Evolutionary conservation across 2,329 filamentous ascomycete genomes (phyloP).

Genomic region (Sordariomycetes sp.): DNA sequence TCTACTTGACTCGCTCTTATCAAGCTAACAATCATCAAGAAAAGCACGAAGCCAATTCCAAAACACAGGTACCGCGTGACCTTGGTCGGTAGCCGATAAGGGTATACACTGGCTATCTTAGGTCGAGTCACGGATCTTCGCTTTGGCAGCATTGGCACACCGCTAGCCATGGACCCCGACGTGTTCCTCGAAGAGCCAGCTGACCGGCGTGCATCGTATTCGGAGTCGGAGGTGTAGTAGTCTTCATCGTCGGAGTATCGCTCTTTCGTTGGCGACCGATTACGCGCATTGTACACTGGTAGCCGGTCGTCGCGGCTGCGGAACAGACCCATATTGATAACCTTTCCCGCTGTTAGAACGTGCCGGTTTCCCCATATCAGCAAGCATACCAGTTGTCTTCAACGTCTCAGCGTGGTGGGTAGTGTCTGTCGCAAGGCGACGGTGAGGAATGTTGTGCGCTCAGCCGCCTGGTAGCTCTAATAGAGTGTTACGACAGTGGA

Average conservation of each 20-base stretch:
- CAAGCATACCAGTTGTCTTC: too few relatives aligned
- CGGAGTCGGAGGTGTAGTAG: slow-evolving; percentile 27
- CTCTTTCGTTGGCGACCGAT: slow-evolving; percentile 34
- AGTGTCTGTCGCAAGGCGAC: too few relatives aligned
- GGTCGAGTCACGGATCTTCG: slow-evolving; percentile 13
- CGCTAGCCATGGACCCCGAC: slow-evolving; percentile 32
- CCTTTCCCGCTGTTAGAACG: too few relatives aligned
- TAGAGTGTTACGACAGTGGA: too few relatives aligned
- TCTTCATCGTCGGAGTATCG: slow-evolving; percentile 41
- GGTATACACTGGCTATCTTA: slow-evolving; percentile 18
- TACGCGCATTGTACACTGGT: slow-evolving; percentile 35
- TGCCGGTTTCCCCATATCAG: too few relatives aligned
- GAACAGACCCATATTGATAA: slow-evolving; percentile 37
- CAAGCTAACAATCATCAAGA: slow-evolving; percentile 70
- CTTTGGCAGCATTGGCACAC: slow-evolving; percentile 35
- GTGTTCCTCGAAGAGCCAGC: slow-evolving; percentile 41
- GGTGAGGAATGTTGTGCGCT: too few relatives aligned
- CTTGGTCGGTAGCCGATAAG: slow-evolving; percentile 59
- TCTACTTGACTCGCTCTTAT: slow-evolving; percentile 65
- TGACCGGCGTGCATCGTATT: slow-evolving; percentile 27
- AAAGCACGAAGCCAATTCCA: slow-evolving; percentile 55
- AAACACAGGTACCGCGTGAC: slow-evolving; percentile 73
- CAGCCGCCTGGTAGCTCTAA: too few relatives aligned
- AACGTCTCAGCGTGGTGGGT: too few relatives aligned
- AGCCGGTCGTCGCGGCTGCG: slow-evolving; percentile 37